phyloP scores from a whole-genome alignment of 1,284 basidiomycete genomes.

The Irpex lacteus region DNA sequence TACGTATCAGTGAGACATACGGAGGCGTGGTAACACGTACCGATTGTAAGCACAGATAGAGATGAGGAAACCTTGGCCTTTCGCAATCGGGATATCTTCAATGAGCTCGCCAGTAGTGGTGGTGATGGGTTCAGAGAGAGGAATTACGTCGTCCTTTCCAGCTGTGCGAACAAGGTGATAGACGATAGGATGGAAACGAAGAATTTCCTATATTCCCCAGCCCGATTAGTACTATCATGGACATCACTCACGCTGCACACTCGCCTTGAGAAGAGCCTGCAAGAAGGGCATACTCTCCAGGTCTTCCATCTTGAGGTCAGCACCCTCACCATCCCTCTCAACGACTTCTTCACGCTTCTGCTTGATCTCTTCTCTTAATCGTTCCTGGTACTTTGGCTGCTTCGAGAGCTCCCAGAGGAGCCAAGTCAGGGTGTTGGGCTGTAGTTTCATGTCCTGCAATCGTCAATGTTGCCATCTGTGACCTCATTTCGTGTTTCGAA shows the following conservation, averaged over 20 bases:
- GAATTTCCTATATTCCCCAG: slow-evolving; percentile 33
- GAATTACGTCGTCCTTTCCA: slow-evolving; percentile 39
- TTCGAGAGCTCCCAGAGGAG: slow-evolving; percentile 27
- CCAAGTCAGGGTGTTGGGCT: slow-evolving; percentile 23
- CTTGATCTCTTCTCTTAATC: slow-evolving; percentile 23
- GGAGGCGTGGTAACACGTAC: not conserved
- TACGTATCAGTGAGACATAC: not conserved
- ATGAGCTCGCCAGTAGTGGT: slow-evolving; percentile 30
- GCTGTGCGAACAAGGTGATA: slow-evolving; percentile 10
- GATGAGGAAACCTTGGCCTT: slow-evolving; percentile 3
- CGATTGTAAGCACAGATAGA: slow-evolving; percentile 6
- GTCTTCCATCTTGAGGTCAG: slow-evolving; percentile 27
- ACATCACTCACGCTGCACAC: slow-evolving; percentile 15
- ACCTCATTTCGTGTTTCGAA: slow-evolving; percentile 15
- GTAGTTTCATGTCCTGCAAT: slow-evolving; percentile 28
- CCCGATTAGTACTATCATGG: slow-evolving; percentile 27
- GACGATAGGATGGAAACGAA: slow-evolving; percentile 11
- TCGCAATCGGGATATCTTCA: slow-evolving; percentile 25
- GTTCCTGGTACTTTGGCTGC: slow-evolving; percentile 22
- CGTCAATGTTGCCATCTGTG: slow-evolving; percentile 10
- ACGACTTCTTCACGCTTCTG: slow-evolving; percentile 17
- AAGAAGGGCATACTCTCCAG: slow-evolving; percentile 28
- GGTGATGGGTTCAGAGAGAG: slow-evolving; percentile 39
- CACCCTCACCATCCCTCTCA: slow-evolving; percentile 20
- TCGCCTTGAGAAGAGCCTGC: slow-evolving; percentile 17